Evolutionary conservation across 2,329 filamentous ascomycete species (phyloP).

Genomic region (Paramyrothecium sp.): DNA sequence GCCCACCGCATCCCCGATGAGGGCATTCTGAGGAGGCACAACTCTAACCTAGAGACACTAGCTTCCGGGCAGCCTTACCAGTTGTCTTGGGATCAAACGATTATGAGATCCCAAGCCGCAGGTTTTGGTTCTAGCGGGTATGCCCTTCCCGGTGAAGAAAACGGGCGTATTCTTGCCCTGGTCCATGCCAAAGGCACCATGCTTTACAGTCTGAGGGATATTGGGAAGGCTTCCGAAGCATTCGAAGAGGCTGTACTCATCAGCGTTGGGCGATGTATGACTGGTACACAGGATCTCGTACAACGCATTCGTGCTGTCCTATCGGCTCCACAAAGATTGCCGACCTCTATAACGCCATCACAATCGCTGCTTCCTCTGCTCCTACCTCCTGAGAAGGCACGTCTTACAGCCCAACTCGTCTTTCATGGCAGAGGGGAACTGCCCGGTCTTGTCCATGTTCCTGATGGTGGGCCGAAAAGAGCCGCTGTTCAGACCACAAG

Average conservation of each 20-base stretch:
- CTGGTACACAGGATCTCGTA: constrained; percentile 76
- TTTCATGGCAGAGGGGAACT: constrained; percentile 75
- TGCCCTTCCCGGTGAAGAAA: constrained; percentile 79
- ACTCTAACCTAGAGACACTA: no score
- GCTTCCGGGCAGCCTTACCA: not conserved
- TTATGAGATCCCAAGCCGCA: constrained; percentile 12
- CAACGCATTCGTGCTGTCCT: constrained; percentile 73
- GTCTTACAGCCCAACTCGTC: constrained; percentile 78
- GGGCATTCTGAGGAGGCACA: no score
- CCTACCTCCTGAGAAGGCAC: constrained; percentile 78
- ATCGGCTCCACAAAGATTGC: constrained; percentile 27
- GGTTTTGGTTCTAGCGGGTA: constrained; percentile 59
- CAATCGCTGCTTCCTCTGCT: constrained; percentile 57
- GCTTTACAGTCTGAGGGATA: constrained; percentile 86
- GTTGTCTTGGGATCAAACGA: constrained; percentile 14
- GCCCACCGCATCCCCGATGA: no score
- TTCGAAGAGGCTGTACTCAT: constrained; percentile 96
- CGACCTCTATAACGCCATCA: constrained; percentile 8
- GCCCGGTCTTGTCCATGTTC: constrained; percentile 70
- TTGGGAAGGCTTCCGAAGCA: constrained; percentile 75
- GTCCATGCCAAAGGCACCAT: constrained; percentile 99
- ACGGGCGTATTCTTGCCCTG: constrained; percentile 88
- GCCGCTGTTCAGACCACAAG: constrained; percentile 90
- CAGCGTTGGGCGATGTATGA: constrained; percentile 69
- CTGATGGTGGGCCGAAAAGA: constrained; percentile 68